Evolutionary conservation across 148 eudicot genomes (phyloP).

Genomic region (Vaccinium corymbosum): DNA sequence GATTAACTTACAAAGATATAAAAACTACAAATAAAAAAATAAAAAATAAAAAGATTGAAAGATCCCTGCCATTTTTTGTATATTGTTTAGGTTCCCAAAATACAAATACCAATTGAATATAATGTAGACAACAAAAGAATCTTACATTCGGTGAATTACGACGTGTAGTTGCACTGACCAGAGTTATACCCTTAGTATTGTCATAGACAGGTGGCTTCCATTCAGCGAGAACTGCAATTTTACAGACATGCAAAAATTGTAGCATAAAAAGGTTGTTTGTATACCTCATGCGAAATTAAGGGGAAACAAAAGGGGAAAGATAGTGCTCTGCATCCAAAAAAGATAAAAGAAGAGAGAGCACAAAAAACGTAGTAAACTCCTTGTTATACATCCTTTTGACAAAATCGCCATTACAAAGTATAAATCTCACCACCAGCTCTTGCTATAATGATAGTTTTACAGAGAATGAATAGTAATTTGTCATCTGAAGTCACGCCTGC

Average conservation of each 20-base stretch:
- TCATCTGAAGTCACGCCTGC: not conserved
- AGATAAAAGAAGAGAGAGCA: not conserved
- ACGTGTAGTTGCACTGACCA: slow-evolving; percentile 91
- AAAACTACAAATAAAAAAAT: too few relatives aligned
- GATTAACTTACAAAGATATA: too few relatives aligned
- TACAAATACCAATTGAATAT: not conserved
- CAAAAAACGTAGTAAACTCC: not conserved
- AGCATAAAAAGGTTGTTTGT: not conserved
- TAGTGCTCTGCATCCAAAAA: not conserved
- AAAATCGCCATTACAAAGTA: not conserved
- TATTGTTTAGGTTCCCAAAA: not conserved
- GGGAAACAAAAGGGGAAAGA: not conserved
- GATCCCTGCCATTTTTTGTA: not conserved
- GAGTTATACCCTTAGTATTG: slow-evolving; percentile 76
- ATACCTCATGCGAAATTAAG: not conserved
- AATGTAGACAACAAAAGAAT: slow-evolving; percentile 14
- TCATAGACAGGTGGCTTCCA: slow-evolving; percentile 99
- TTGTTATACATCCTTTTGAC: not conserved
- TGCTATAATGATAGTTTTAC: not conserved
- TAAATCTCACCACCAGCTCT: not conserved
- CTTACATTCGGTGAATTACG: slow-evolving; percentile 98
- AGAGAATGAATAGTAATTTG: not conserved
- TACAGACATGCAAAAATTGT: not conserved
- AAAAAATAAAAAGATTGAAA: not conserved
- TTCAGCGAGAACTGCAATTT: slow-evolving; percentile 83